Percentiles rank a stretch among this genome's conserved stretches.
These are phyloP conservation scores for Salvia sclarea DNA, from an alignment of 305 asterid species.

Conservation along the genomic window DNA sequence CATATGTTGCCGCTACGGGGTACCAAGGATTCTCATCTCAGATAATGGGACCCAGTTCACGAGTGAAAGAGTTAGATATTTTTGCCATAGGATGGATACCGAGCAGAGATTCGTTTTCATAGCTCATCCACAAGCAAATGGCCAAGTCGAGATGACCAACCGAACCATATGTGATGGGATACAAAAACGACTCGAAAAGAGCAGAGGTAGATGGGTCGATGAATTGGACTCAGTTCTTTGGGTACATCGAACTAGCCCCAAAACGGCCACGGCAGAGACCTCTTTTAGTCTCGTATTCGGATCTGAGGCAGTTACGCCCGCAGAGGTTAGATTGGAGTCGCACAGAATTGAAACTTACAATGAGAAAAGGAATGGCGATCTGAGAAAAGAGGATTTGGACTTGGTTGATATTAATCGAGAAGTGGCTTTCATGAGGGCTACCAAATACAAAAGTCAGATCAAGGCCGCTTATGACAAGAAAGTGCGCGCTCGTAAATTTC, in stretches of 20 bases:
- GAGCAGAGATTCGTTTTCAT: too few species aligned
- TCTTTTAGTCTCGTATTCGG: background rate
- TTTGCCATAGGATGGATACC: background rate
- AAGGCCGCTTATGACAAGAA: background rate
- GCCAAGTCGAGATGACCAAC: background rate
- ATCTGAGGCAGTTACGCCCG: background rate
- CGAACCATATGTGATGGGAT: background rate
- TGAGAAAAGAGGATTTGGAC: background rate
- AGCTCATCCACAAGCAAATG: too few species aligned
- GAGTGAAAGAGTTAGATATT: background rate
- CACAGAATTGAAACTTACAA: background rate
- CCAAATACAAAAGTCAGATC: background rate
- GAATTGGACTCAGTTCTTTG: background rate
- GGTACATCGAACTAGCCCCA: background rate
- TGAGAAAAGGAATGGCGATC: background rate
- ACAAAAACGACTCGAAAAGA: background rate
- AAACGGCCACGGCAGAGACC: background rate
- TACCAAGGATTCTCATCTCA: too few species aligned
- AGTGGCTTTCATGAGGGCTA: too few species aligned
- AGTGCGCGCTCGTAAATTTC: background rate
- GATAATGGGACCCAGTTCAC: background rate
- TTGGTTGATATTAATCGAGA: too few species aligned
- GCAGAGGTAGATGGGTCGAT: background rate
- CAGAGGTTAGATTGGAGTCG: background rate
- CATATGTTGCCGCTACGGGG: too few species aligned